Base-by-base conservation (phyloP, 768 basidiomycete species). In the Pleurotus giganteus region DNA sequence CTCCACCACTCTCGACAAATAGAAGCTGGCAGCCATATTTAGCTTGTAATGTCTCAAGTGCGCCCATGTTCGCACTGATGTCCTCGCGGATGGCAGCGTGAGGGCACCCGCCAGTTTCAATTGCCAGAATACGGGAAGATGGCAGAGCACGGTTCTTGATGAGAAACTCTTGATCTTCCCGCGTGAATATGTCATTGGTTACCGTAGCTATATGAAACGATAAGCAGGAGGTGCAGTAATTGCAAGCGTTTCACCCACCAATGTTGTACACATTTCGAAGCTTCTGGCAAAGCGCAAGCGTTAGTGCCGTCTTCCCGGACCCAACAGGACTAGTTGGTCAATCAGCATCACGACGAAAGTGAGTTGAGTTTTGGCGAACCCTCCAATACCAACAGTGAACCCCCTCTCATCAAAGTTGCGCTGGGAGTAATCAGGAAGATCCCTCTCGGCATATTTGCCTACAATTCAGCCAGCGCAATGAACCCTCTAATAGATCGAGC, bases 141-240 rank as follows among this genome's bases (percentile, higher is more conserved):
- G 91, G 88, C 4, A 99, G 82, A 0, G 96, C 96, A 55, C 88
- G 82, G 72, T 98, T 92, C 64, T 83, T 86, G 65, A 99, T 96
- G 32, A 99, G 75, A 70, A 99, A 99, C 64, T 98, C 96, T 68
- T 97, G 94, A 65, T 98, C 96, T 69, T 98, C 96, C 19, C 89
- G 81, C 31, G 96, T 99, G 72, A 99, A 99, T 67, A 99, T 99
- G 71, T 99, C 96, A 71, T 99, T 99, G n/a, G 96, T 99, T 12
- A 96, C 93, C 2, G 93, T 94, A 29, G 92, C 95, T 94, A 47
- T 21, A 21, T 8, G 32, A 54, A 41, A 51, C 5, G 39, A 52
- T 57, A 31, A 55, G 44, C 29, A 32, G 49, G 41, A 34, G 42
- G 23, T 37, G 32, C 39, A 46, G 39, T 41, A 41, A 19, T 15